Evolutionary conservation across 2,329 filamentous ascomycete genomes (phyloP), one percentile per base, ranked within the genome.

Genomic region (Pyrenophora tritici-repentis): DNA sequence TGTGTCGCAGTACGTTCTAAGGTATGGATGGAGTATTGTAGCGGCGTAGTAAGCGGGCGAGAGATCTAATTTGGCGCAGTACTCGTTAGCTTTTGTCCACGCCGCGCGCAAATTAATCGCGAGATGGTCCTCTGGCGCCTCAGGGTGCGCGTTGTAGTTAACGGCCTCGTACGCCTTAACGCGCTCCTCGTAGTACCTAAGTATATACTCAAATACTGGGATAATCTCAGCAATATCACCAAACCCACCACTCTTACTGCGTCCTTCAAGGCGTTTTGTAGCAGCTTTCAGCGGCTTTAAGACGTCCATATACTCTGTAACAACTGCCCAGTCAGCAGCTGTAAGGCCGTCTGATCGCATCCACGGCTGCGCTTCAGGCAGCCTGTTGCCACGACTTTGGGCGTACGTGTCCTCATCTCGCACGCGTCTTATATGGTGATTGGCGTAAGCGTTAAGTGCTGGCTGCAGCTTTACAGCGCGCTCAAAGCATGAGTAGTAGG

Each of bases 91-190:
- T 43, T 56, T 34, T 1, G 1, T 36, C 10, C 43, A 4, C 5
- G 42, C 50, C 2, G 45, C 42, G n/a, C 36, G 17, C 6, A 56
- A 6, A 29, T 53, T 50, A 34, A 56, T 56, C 16, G 36, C 18
- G 13, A 56, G 36, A 18, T 55, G 13, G 35, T 56, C 44, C 31
- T 49, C 10, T 24, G 22, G 22, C 22, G 22, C 22, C 8, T 24
- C 26, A 4, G 42, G 31, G 22, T 41, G 13, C 9, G 24, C 10
- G 22, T 24, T 2, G 6, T 24, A 7, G 3, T 6, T 6, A 9
- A 13, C 29, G 18, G 42, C 31, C 12, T 42, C 31, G 31, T 37
- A 37, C n/a, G 7, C 7, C 13, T 37, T 37, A 6, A 5, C 35
- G 35, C 35, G 17, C 22, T 37, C 22, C 35, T 37, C 22, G 35